Evolutionary conservation across 2,329 filamentous ascomycete genomes (phyloP), one percentile per base, ranked within the genome.

Genomic region (Thelonectria blattea): DNA sequence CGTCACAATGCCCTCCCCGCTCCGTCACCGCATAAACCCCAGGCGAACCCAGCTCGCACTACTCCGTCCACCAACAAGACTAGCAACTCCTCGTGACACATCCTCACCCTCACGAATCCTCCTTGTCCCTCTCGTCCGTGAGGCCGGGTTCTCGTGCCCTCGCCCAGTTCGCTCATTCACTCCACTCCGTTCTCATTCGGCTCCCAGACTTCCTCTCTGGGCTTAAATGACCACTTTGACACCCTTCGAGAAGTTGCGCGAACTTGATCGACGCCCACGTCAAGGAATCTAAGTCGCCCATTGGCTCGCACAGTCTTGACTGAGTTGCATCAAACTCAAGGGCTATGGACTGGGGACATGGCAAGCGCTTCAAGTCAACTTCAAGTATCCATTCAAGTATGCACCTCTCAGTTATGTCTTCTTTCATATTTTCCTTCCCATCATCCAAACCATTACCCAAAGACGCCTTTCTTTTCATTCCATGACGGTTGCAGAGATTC

Each of bases 401-500:
- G 37, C 50, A 24, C 20, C 32, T 51, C 43, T 52, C 42, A 37
- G 37, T 45, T 51, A 20, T 20, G 47, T 43, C 45, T 24, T 56
- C 47, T 56, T 64, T 56, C 50, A 46, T 65, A 52, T 64, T 49
- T 60, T 66, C 46, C 39, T 67, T 61, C 54, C 58, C 64, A 67
- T 68, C 56, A 67, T 64, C 60, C 54, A 61, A 64, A 66, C 54
- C 62, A 65, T 58, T 62, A 60, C 52, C 64, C 61, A 62, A 58
- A 62, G 67, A 66, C 66, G 64, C 66, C 67, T 60, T 65, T 68
- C 60, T 68, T 63, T 66, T 63, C 45, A 53, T 62, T 59, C 60
- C 61, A 60, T 60, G 65, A 92, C 91, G 63, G 90, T 89, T 77
- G 89, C 58, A 65, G 61, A 70, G 43, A 63, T 69, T 55, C 62